Evolutionary conservation across 805 yeast species (phyloP).

Genomic region (Candida jianshihensis): DNA sequence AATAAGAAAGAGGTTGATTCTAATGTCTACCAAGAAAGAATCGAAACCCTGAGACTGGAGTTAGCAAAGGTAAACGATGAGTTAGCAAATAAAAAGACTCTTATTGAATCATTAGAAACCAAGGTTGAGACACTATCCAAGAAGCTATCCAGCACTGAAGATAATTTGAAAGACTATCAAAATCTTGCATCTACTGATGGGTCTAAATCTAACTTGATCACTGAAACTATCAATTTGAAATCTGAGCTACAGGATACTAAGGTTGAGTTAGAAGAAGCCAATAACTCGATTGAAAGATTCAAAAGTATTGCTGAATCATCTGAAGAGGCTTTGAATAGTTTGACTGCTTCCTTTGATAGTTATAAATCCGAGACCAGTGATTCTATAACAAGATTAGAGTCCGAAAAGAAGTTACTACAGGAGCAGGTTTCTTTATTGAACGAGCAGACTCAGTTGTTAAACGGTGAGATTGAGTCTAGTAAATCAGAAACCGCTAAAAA

Average conservation of each 20-base stretch:
- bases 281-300: constrained; percentile 52
- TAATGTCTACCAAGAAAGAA: constrained; percentile 52
- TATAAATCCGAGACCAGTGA: constrained; percentile 25
- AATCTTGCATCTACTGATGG: constrained; percentile 19
- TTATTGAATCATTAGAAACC: constrained; percentile 31
- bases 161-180: constrained; percentile 25
- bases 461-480: constrained; percentile 24
- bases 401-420: constrained; percentile 16
- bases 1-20: constrained; percentile 50
- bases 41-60: constrained; percentile 46
- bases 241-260: constrained; percentile 40
- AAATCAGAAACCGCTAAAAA: constrained; percentile 20
- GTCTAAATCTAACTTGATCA: constrained; percentile 20
- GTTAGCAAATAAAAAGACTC: constrained; percentile 33
- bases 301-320: constrained; percentile 57
- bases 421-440: constrained; percentile 23
- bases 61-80: constrained; percentile 35
- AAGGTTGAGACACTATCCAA: constrained; percentile 30
- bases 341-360: constrained; percentile 48
- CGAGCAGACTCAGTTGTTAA: constrained; percentile 23
- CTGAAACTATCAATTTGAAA: constrained; percentile 26
- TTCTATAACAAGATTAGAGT: constrained; percentile 11
- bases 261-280: constrained; percentile 49
- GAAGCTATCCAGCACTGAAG: constrained; percentile 23
- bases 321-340: constrained; percentile 52